A percentile compares a stretch with the other conserved stretches of the same genome.
phyloP scores from a whole-genome alignment of 1,139 yeast species.

The Magnusiomyces tetraspermus region DNA sequence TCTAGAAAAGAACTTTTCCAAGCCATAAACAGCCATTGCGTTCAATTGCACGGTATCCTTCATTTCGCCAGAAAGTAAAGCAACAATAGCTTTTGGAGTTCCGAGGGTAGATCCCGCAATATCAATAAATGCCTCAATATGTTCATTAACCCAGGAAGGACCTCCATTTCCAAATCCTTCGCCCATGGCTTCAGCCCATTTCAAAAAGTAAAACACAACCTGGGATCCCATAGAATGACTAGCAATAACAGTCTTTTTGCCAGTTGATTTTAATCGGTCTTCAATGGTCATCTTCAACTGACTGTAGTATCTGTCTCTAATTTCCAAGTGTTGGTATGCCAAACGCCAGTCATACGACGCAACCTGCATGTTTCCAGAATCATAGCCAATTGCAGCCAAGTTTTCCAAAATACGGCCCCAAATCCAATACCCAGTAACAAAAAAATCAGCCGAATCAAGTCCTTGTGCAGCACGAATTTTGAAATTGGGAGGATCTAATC shows the following conservation, averaged over 20 bases:
- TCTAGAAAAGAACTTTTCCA: constrained; percentile 86
- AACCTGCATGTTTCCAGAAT: constrained; percentile 77
- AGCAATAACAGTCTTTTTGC: constrained; percentile 65
- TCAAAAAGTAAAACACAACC: constrained; percentile 72
- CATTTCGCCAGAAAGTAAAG: constrained; percentile 93
- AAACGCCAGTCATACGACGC: constrained; percentile 97
- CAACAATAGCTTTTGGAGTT: constrained; percentile 89
- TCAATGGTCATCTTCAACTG: constrained; percentile 69
- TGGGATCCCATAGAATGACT: constrained; percentile 98
- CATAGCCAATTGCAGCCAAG: constrained; percentile 87
- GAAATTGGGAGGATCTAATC: constrained; percentile 79
- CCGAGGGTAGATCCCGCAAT: constrained; percentile 85
- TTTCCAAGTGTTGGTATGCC: constrained; percentile 78
- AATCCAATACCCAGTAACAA: constrained; percentile 96
- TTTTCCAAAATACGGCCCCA: constrained; percentile 94
- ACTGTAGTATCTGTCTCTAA: constrained; percentile 75
- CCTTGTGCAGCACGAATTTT: constrained; percentile 89
- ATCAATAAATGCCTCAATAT: constrained; percentile 72
- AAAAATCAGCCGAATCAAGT: constrained; percentile 93
- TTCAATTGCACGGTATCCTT: constrained; percentile 92
- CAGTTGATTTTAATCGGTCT: constrained; percentile 39
- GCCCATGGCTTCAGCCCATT: constrained; percentile 93
- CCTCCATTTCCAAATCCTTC: constrained; percentile 82
- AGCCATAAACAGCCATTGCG: constrained; percentile 84
- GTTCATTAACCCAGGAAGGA: constrained; percentile 69